Conservation (phyloP, 2,329 filamentous ascomycete genomes). For the Cercospora citrullina region DNA sequence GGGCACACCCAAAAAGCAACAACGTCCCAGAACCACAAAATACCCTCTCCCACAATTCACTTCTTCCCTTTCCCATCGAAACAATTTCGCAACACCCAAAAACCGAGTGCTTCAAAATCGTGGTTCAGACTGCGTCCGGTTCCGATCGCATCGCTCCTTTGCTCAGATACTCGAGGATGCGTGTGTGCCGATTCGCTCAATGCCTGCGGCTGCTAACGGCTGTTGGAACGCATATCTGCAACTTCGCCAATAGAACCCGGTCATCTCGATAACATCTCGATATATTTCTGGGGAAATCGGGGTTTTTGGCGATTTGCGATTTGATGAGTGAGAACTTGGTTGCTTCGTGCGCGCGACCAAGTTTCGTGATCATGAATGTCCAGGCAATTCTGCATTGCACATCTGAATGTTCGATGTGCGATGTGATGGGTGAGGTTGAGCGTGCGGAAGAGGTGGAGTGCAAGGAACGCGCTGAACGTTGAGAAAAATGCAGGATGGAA, state of each 20-base stretch:
- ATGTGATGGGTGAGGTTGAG: too few species aligned
- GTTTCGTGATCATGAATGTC: background rate
- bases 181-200: conserved; percentile 6
- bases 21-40: background rate
- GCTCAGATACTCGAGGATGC: conserved; percentile 1
- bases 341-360: background rate
- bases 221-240: conserved; percentile 22
- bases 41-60: background rate
- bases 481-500: too few species aligned
- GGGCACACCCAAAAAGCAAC: background rate
- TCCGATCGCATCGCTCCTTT: background rate
- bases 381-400: background rate
- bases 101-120: background rate
- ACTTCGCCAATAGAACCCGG: conserved; percentile 7
- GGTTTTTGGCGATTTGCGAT: background rate
- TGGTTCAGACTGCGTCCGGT: background rate
- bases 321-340: background rate
- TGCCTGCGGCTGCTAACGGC: conserved; percentile 34
- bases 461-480: background rate
- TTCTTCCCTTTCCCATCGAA: background rate
- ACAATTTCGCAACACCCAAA: background rate
- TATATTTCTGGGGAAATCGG: background rate
- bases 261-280: background rate
- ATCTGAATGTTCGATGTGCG: too few species aligned
- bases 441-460: background rate